A percentile compares a stretch with the other conserved stretches of the same genome.
Conservation (phyloP, 1,139 yeast species). For the Casaregolazyma suthepensis region DNA sequence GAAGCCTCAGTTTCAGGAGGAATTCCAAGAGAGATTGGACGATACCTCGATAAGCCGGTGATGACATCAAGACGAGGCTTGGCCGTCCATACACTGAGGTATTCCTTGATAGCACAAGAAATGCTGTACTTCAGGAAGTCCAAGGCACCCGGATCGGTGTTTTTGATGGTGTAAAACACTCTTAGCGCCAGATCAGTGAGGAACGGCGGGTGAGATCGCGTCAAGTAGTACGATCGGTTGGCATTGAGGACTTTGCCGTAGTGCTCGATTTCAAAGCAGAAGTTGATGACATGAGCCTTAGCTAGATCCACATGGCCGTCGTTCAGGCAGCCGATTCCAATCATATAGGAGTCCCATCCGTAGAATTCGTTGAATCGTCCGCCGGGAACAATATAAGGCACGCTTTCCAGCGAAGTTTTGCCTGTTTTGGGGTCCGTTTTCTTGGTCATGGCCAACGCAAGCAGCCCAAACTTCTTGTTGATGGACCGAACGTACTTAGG, state of each 20-base stretch:
- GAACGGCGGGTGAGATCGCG: slow-evolving; percentile 97
- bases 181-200: slow-evolving; percentile 85
- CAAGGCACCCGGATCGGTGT: slow-evolving; percentile 35
- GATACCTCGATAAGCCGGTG: slow-evolving; percentile 87
- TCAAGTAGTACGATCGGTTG: slow-evolving; percentile 82
- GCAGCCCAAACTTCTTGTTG: slow-evolving; percentile 77
- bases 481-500: slow-evolving; percentile 68
- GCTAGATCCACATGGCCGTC: slow-evolving; percentile 67
- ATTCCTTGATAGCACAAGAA: slow-evolving; percentile 81
- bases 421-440: slow-evolving; percentile 48
- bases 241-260: slow-evolving; percentile 94
- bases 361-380: slow-evolving; percentile 94
- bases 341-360: slow-evolving; percentile 98
- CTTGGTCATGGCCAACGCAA: slow-evolving; percentile 67
- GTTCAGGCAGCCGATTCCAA: slow-evolving; percentile 71
- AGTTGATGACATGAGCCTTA: slow-evolving; percentile 88
- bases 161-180: slow-evolving; percentile 53
- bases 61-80: slow-evolving; percentile 64
- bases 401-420: slow-evolving; percentile 48
- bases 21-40: slow-evolving; percentile 83
- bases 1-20: slow-evolving; percentile 96
- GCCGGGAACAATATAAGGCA: slow-evolving; percentile 94
- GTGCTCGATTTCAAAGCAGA: slow-evolving; percentile 80
- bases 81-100: slow-evolving; percentile 71
- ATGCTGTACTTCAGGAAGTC: slow-evolving; percentile 62